These are phyloP conservation scores for Hordeum marinum DNA, from an alignment of 176 grass and related monocot species.

Conservation along the genomic window DNA sequence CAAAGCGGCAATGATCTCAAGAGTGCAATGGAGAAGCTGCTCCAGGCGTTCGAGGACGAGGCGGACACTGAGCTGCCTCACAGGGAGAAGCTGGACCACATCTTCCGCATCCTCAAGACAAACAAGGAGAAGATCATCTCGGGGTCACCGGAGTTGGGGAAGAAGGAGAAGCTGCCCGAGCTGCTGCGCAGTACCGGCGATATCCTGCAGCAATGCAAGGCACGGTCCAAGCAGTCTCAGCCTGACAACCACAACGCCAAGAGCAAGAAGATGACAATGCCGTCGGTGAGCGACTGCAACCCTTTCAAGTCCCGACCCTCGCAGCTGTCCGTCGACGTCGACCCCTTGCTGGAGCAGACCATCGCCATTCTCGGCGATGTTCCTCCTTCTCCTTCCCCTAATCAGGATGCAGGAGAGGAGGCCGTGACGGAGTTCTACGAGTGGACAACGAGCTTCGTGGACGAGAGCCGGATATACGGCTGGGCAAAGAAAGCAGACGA, in stretches of 20 bases:
- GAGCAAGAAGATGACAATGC: not conserved
- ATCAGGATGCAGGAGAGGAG: not conserved
- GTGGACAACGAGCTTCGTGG: conserved; percentile 58
- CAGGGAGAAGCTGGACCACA: not conserved
- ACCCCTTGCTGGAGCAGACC: not conserved
- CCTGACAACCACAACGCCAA: not conserved
- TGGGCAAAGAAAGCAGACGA: not conserved
- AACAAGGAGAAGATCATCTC: not conserved
- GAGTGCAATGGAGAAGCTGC: not conserved
- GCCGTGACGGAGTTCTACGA: conserved; percentile 22
- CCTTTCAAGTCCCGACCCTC: conserved; percentile 16
- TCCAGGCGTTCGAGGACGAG: not conserved
- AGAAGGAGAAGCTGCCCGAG: not conserved
- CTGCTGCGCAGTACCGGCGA: not conserved
- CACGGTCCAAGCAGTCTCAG: not conserved
- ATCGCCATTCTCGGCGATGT: not conserved
- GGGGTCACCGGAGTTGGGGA: not conserved
- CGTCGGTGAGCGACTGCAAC: conserved; percentile 6
- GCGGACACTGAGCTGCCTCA: not conserved
- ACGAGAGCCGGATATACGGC: conserved; percentile 38
- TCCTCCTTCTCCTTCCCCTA: not conserved
- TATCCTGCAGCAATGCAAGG: not conserved
- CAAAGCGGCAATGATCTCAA: not conserved
- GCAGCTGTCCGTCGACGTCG: not conserved
- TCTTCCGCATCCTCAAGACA: not conserved